phyloP scores from a whole-genome alignment of 495 filamentous ascomycete genomes.

The Penicillium flavigenum region DNA sequence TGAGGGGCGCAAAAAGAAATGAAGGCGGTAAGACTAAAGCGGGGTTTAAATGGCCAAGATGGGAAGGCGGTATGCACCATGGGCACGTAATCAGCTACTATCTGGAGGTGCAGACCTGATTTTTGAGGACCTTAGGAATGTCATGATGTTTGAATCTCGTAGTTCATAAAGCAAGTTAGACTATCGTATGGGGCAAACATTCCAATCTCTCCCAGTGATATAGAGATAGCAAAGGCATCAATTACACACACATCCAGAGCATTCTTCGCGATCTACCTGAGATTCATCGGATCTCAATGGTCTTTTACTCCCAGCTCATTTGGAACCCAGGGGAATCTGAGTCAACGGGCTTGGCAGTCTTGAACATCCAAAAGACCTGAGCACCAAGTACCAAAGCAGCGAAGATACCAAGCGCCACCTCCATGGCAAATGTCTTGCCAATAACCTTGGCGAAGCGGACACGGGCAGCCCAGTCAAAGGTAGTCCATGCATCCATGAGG shows the following conservation, averaged over 20 bases:
- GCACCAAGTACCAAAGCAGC: conserved; percentile 36
- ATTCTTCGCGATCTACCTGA: background rate
- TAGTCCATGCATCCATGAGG: conserved; percentile 69
- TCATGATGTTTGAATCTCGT: background rate
- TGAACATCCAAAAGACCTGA: conserved; percentile 33
- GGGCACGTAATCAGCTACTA: background rate
- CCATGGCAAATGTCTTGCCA: conserved; percentile 59
- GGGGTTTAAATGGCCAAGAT: background rate
- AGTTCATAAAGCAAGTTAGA: background rate
- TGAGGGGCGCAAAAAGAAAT: conserved; percentile 22
- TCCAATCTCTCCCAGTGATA: background rate
- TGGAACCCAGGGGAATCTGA: background rate
- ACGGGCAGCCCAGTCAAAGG: conserved; percentile 64
- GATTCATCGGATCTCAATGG: background rate
- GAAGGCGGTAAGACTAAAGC: conserved; percentile 24
- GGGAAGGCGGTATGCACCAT: conserved; percentile 1
- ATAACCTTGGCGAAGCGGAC: conserved; percentile 66
- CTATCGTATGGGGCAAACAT: background rate
- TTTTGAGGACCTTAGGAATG: background rate
- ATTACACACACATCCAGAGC: background rate
- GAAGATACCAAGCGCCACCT: conserved; percentile 45
- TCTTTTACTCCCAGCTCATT: background rate
- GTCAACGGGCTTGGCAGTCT: conserved; percentile 1
- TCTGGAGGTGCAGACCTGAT: background rate
- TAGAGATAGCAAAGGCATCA: background rate